Evolutionary conservation across 495 filamentous ascomycete species (phyloP), one percentile per base, ranked within the genome.

Genomic region (Podospora didyma): DNA sequence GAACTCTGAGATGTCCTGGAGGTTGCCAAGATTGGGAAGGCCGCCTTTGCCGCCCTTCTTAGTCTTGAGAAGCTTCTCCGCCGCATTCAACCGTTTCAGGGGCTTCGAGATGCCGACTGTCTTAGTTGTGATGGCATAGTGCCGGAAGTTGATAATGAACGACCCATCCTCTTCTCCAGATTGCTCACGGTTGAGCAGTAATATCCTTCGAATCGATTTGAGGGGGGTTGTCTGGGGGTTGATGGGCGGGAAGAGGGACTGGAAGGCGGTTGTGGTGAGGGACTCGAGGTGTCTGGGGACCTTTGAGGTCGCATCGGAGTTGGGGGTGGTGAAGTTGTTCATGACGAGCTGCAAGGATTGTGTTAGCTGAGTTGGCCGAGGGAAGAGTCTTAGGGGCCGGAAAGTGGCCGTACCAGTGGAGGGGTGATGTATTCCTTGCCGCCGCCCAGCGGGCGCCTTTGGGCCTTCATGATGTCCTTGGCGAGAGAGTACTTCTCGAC

Each of bases 401-500:
- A 17, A 16, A 46, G 23, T 44, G 55, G 9, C 26, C 71, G 51
- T 81, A 87, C 84, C 68, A 97, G 74, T 49, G 93, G 93, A 2
- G 93, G 82, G 23, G 83, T 88, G 47, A 84, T 76, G 66, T 88
- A 94, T 63, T 96, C 90, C 69, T 93, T 92, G 54, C 85, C 86
- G 48, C 87, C 87, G 22, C 84, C 88, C 64, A 83, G 81, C 2
- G 94, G 92, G 64, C 88, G 90, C 67, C 89, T 89, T 75, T 89
- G 78, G 24, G 89, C 84, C 58, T 83, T 88, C 65, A 84, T 81
- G 10, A 99, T 80, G 68, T 99, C 94, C 66, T 93, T 94, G 73
- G 87, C 89, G 3, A 99, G 79, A 44, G 90, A 93, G 72, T 99
- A 99, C 63, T 89, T 90, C 69, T 97, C 92, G n/a, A 99, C 90